Base-by-base conservation (phyloP, 2,329 filamentous ascomycete species). In the Fusarium marasasianum region DNA sequence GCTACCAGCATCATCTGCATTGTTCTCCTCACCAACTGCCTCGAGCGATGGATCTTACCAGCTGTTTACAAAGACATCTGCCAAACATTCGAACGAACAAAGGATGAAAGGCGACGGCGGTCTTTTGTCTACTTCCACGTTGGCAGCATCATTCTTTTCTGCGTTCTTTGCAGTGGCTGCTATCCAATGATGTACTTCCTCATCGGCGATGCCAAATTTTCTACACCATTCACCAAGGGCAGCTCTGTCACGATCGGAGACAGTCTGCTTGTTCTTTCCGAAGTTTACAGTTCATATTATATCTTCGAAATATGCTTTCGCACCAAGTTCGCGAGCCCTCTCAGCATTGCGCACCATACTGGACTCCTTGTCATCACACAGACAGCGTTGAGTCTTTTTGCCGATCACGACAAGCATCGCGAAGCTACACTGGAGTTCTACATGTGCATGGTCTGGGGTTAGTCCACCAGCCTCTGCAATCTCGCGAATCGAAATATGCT, bases 371-470 rank as follows among this genome's bases (percentile, higher is more conserved):
- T 63, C 2, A 63, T 69, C 6, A 54, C 55, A 0, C 66, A 69
- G 17, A 69, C 64, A 9, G 66, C 66, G 0, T 29, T 69, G 14
- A 44, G 64, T 17, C 66, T 69, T 26, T 69, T 69, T 6, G 66
- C 66, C 6, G 17, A 69, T 3, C 43, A 40, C 3, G 8, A 50
- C 12, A 69, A 63, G 20, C 56, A 68, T 11, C 55, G 17, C 9
- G 64, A 69, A 31, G 66, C 66, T 10, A 63, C 66, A 3, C 8
- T 63, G 1, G 66, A 69, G n/a, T 69, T 69, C 24, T 69, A 63
- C n/a, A 69, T 69, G 66, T 69, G 66, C 41, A 69, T 69, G 66
- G 56, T 69, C 37, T 69, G 66, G 66, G 66, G 66, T 69, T 15
- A 35, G 63, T 68, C 20, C 11, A 8, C 13, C 11, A 6, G 11